Base-by-base conservation (phyloP, 768 basidiomycete species). In the Boletellus ananas region DNA sequence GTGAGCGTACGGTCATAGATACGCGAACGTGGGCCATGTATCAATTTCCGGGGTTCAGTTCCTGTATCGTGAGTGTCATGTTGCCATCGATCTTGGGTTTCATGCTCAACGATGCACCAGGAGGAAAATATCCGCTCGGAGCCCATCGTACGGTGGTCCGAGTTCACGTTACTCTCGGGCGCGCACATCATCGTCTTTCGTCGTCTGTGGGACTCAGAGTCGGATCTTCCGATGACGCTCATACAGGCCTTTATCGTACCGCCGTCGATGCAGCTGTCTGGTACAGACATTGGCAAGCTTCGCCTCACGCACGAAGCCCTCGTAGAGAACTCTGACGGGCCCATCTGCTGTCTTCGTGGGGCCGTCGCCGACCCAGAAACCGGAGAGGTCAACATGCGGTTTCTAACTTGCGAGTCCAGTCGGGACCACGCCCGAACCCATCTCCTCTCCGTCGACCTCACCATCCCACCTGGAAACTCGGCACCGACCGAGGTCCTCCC, bases 261-360 rank as follows among this genome's bases (percentile, higher is more conserved):
- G 7, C 3, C 51, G 36, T 35, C 7, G 20, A 8, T 12, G 6
- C n/a, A 27, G n/a, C 29, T 6, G 20, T 17, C 44, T 18, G 33
- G 40, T 13, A 12, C 20, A 8, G 41, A 44, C 21, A 31, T 6
- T 20, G 25, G 18, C 18, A 52, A 42, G 33, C 54, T 63, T 39
- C 49, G 23, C 5, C 60, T 62, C n/a, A 50, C 61, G 11, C 60
- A 62, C 18, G 60, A 60, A 40, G 34, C 43, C 25, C 50, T 61
- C 7, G 36, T 37, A 20, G 39, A 51, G 17, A 29, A 34, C 29
- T 27, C 43, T 18, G 43, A 42, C 37, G 39, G 27, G 4, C 60
- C 60, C 11, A 34, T 48, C 3, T 50, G 51, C 16, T 36, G 14
- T 23, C 51, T 63, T 33, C 58, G 61, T 17, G 34, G 34, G 37